phyloP scores from a whole-genome alignment of 371 early-diverging fungal genomes.

The Lichtheimia corymbifera region DNA sequence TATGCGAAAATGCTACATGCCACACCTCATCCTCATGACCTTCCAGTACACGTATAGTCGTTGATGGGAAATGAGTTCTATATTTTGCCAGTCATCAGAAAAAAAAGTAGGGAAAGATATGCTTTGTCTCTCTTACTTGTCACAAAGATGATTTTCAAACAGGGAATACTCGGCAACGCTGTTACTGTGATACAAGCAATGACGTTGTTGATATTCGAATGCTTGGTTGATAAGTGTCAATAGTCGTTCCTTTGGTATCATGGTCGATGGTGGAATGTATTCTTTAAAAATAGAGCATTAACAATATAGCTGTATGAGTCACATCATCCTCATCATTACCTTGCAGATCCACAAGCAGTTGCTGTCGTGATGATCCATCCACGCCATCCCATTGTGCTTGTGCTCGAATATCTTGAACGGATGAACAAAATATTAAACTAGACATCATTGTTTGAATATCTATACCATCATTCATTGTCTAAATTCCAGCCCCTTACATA shows the following conservation, averaged over 20 bases:
- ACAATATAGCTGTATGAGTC: no score
- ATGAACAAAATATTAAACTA: slow-evolving; percentile 68
- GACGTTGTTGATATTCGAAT: slow-evolving; percentile 65
- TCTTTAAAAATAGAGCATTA: no score
- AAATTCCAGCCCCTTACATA: slow-evolving; percentile 1
- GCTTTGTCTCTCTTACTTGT: slow-evolving; percentile 49
- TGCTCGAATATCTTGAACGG: slow-evolving; percentile 58
- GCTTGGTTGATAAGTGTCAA: slow-evolving; percentile 84
- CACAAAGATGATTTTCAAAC: slow-evolving; percentile 77
- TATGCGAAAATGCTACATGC: slow-evolving; percentile 89
- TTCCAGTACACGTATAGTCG: slow-evolving; percentile 62
- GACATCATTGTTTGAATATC: neutral
- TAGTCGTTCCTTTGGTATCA: slow-evolving; percentile 87
- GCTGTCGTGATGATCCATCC: slow-evolving; percentile 68
- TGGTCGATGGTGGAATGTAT: slow-evolving; percentile 76
- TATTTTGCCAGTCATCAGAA: neutral
- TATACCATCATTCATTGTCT: no score
- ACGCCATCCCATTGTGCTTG: slow-evolving; percentile 83
- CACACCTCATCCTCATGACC: slow-evolving; percentile 95
- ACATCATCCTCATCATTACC: no score
- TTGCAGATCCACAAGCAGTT: slow-evolving; percentile 68
- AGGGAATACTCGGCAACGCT: slow-evolving; percentile 60
- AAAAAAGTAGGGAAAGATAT: neutral
- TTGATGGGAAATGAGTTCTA: slow-evolving; percentile 34
- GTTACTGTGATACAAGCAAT: slow-evolving; percentile 86